A percentile compares a stretch with the other conserved stretches of the same genome.
Conservation (phyloP, 148 eudicot species). For the Vaccinium corymbosum region DNA sequence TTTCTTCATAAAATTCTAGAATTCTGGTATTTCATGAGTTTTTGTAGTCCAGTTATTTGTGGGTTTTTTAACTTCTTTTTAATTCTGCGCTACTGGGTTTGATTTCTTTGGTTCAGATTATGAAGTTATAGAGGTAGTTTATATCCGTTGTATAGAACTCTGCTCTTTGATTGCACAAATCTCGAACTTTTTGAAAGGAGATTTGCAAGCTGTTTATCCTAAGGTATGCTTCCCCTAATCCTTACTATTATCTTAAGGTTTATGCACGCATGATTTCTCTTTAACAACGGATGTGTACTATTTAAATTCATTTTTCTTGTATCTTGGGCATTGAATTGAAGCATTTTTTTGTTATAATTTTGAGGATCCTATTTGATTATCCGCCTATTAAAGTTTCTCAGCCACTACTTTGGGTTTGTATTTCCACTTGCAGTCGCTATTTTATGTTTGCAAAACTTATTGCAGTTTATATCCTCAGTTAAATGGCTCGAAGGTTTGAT, state of each 20-base stretch:
- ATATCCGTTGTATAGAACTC: not conserved
- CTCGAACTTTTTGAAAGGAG: conserved; percentile 5
- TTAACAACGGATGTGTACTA: too few species aligned
- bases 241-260: not conserved
- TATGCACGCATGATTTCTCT: not conserved
- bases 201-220: not conserved
- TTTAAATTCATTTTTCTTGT: not conserved
- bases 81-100: not conserved
- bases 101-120: not conserved
- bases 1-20: not conserved
- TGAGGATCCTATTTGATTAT: not conserved
- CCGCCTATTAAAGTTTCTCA: not conserved
- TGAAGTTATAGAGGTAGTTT: not conserved
- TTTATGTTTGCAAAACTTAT: not conserved
- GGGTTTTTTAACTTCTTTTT: not conserved
- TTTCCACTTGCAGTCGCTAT: not conserved
- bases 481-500: not conserved
- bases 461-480: not conserved
- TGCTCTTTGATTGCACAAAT: not conserved
- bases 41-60: not conserved
- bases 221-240: not conserved
- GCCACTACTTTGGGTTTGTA: not conserved
- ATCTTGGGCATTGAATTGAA: not conserved
- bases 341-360: not conserved
- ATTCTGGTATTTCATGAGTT: not conserved